Percentiles rank a stretch among this genome's conserved stretches.
These are phyloP conservation scores for Globisporangium heterothallicum DNA, from an alignment of 352 stramenopile species.

Conservation along the genomic window DNA sequence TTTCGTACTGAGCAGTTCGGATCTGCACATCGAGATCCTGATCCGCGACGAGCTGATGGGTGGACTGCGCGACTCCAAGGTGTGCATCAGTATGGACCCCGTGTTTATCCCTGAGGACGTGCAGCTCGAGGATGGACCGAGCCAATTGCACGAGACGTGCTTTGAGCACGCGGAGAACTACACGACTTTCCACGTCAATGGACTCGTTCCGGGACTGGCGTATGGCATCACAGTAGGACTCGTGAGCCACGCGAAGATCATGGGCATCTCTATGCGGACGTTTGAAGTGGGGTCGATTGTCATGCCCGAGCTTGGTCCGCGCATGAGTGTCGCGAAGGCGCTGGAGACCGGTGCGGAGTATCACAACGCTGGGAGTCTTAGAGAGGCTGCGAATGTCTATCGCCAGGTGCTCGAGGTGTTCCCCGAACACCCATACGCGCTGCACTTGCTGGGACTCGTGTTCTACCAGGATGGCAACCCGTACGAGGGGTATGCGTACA, in stretches of 20 bases:
- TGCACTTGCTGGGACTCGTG: slow-evolving; percentile 47
- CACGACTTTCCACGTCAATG: slow-evolving; percentile 47
- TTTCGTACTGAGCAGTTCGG: slow-evolving; percentile 31
- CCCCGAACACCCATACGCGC: slow-evolving; percentile 33
- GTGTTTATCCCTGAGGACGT: slow-evolving; percentile 40
- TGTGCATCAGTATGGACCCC: slow-evolving; percentile 58
- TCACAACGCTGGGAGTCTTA: slow-evolving; percentile 27
- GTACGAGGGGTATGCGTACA: slow-evolving; percentile 21
- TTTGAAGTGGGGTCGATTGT: slow-evolving; percentile 56
- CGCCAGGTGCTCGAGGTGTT: slow-evolving; percentile 42
- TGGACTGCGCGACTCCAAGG: slow-evolving; percentile 20
- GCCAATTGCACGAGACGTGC: slow-evolving; percentile 46
- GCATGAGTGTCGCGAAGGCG: slow-evolving; percentile 39
- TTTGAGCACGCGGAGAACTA: slow-evolving; percentile 48
- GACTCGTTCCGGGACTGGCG: slow-evolving; percentile 43
- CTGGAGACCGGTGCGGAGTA: slow-evolving; percentile 33
- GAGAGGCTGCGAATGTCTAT: slow-evolving; percentile 40
- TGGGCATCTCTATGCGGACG: slow-evolving; percentile 55
- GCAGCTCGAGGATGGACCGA: slow-evolving; percentile 18
- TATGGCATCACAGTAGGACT: slow-evolving; percentile 58
- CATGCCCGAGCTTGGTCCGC: slow-evolving; percentile 13
- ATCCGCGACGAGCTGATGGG: slow-evolving; percentile 32
- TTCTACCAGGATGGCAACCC: slow-evolving; percentile 37
- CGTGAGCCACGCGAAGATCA: slow-evolving; percentile 35
- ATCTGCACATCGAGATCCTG: slow-evolving; percentile 50